phyloP scores from a whole-genome alignment of 768 basidiomycete genomes.

The Termitomyces sp. region DNA sequence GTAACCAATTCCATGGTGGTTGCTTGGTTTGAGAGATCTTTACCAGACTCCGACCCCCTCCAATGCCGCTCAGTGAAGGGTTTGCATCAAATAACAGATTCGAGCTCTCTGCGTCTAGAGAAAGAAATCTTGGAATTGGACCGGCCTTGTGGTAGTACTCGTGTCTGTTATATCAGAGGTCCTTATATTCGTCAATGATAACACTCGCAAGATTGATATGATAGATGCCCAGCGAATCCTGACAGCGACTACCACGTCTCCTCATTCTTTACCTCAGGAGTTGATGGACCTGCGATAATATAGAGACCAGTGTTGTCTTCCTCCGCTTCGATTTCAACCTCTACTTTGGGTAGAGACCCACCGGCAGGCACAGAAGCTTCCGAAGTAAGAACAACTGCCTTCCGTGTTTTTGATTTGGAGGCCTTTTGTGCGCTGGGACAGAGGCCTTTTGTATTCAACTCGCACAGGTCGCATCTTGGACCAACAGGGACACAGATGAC shows the following conservation, averaged over 20 bases:
- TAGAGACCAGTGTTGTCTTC: slow-evolving; percentile 10
- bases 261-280: neutral
- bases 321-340: slow-evolving; percentile 29
- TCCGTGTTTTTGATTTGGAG: slow-evolving; percentile 20
- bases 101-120: too few species aligned
- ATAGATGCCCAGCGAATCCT: neutral
- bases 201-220: neutral
- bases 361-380: slow-evolving; percentile 3
- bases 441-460: slow-evolving; percentile 47
- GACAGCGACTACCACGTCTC: slow-evolving; percentile 11
- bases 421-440: slow-evolving; percentile 59
- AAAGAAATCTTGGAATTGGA: too few species aligned
- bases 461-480: slow-evolving; percentile 64
- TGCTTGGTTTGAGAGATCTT: too few species aligned
- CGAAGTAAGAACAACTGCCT: slow-evolving; percentile 14
- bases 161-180: too few species aligned
- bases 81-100: too few species aligned
- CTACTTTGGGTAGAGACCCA: slow-evolving; percentile 27
- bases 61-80: too few species aligned
- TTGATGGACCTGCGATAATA: neutral
- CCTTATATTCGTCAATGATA: neutral
- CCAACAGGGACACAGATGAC: slow-evolving; percentile 62
- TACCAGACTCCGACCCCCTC: too few species aligned
- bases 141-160: too few species aligned
- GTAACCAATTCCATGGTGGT: too few species aligned